Base-by-base conservation (phyloP, 139 green algal genomes). In the Pseudopediastrum boryanum region DNA sequence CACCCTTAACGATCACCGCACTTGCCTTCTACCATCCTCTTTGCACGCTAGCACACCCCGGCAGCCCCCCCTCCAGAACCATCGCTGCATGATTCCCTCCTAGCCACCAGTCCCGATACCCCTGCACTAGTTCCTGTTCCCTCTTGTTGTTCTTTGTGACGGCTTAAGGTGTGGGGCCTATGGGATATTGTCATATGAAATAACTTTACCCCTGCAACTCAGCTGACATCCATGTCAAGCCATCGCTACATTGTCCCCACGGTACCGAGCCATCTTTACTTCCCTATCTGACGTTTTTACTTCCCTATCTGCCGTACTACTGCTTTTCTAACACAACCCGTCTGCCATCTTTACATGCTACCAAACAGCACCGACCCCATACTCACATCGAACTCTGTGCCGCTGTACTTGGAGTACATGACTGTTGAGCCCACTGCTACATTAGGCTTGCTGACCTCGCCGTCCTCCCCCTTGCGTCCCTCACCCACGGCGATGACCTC, bases 351-450 rank as follows among this genome's bases (percentile, higher is more conserved):
- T 4, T 12, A 12, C 36, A 58, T 64, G n/a, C 43, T 23, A 16
- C 29, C 71, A 25, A 16, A 38, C 12, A 36, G 9, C 33, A 39
- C 50, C 35, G n/a, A 56, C 4, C n/a, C 35, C 4, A 35, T 10
- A 43, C 69, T 36, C 85, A 90, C 92, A 83, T 95, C 85, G 69
- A 97, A 97, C 80, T 97, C 93, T 21, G 88, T 90, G 38, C 94
- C 94, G 69, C 84, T 91, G 89, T 94, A 98, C 79, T 95, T 95
- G 64, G 63, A 85, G 88, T 98, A 98, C 70, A 98, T 88, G 31
- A 98, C 93, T 29, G 85, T 95, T 78, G 85, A 84, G 36, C 94
- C 94, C 23, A 90, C 89, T 1, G 71, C 59, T 33, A 96, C 79
- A 66, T 89, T 90, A 35, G 86, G 80, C 80, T 82, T 85, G 1